These are phyloP conservation scores for Phytophthora cactorum DNA, from an alignment of 352 stramenopile species.

Conservation along the genomic window DNA sequence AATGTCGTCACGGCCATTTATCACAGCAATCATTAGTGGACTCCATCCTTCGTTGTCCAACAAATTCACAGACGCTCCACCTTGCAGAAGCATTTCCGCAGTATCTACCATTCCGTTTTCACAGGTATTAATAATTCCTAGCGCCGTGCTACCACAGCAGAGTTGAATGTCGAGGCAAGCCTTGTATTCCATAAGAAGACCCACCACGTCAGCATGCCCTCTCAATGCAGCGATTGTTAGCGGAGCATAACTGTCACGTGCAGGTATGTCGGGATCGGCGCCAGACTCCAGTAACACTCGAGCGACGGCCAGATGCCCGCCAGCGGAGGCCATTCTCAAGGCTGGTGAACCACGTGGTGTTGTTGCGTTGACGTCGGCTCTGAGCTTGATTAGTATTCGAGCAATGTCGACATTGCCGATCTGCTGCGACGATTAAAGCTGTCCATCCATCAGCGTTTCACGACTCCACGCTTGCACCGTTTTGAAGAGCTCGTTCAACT, in stretches of 20 bases:
- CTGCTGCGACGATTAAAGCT: neutral
- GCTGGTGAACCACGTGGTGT: conserved; percentile 13
- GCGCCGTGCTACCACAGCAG: neutral
- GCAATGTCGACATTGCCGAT: conserved; percentile 7
- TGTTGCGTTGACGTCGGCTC: conserved; percentile 10
- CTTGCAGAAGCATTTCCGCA: conserved; percentile 3
- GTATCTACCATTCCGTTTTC: neutral
- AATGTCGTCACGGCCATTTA: conserved; percentile 7
- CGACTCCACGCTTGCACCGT: neutral
- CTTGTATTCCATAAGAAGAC: conserved; percentile 16
- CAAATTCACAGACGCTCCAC: conserved; percentile 15
- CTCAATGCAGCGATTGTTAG: conserved; percentile 4
- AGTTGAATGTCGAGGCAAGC: conserved; percentile 11
- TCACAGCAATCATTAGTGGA: conserved; percentile 6
- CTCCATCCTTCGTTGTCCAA: conserved; percentile 11
- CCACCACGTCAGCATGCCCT: conserved; percentile 5
- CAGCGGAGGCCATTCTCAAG: conserved; percentile 11
- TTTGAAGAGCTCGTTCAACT: conserved; percentile 12
- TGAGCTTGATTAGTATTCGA: conserved; percentile 2
- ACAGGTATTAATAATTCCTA: conserved; percentile 16
- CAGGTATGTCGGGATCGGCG: conserved; percentile 4
- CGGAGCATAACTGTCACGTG: conserved; percentile 11
- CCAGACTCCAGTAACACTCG: conserved; percentile 4
- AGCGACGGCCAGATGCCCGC: conserved; percentile 3
- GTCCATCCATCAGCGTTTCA: conserved; percentile 10